phyloP scores from a whole-genome alignment of 2,329 filamentous ascomycete genomes.

The Colletotrichum zoysiae region DNA sequence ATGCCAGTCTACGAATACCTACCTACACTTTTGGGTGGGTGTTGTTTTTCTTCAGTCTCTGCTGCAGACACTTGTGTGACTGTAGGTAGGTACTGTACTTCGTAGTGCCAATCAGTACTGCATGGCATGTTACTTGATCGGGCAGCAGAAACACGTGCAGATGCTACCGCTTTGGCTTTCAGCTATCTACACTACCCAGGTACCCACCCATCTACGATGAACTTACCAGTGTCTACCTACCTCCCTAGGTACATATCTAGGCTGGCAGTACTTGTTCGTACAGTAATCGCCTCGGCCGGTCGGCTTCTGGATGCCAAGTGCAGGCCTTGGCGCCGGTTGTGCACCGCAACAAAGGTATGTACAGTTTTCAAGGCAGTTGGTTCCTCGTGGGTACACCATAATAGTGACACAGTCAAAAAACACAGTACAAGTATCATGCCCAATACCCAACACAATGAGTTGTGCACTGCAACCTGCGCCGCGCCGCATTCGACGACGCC shows the following conservation, averaged over 20 bases:
- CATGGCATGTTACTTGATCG: neutral
- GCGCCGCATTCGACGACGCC: conserved; percentile 8
- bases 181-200: neutral
- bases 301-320: conserved; percentile 11
- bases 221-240: too few species aligned
- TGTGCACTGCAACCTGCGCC: conserved; percentile 5
- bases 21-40: neutral
- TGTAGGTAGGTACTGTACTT: too few species aligned
- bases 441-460: neutral
- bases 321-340: conserved; percentile 23
- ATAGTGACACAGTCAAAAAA: too few species aligned
- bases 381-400: too few species aligned
- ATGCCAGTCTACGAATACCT: too few species aligned
- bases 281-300: neutral
- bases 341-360: neutral
- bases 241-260: too few species aligned
- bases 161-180: neutral
- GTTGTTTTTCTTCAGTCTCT: neutral
- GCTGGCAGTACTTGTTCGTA: neutral
- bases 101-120: too few species aligned
- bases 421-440: too few species aligned
- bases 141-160: neutral
- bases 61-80: neutral
- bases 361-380: too few species aligned
- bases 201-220: too few species aligned